phyloP scores from a whole-genome alignment of 2,329 filamentous ascomycete species.

The Phyllosticta citribraziliensis region DNA sequence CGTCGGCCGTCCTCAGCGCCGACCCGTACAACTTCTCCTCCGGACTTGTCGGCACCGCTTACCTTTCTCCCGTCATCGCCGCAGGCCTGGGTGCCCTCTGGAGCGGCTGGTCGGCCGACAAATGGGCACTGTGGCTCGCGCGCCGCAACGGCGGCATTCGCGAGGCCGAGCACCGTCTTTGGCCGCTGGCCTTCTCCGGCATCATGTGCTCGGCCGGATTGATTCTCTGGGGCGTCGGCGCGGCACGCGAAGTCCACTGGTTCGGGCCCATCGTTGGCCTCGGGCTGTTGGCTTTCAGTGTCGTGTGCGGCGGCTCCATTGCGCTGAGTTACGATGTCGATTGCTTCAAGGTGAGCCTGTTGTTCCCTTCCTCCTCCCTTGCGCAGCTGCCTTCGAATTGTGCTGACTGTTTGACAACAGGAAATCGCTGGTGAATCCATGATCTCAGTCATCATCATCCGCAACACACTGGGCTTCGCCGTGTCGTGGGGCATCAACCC shows the following conservation, averaged over 20 bases:
- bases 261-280: conserved; percentile 41
- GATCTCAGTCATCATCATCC: conserved; percentile 39
- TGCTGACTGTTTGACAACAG: conserved; percentile 20
- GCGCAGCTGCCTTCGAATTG: not conserved
- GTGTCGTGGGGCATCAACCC: conserved; percentile 41
- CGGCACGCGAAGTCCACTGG: conserved; percentile 39
- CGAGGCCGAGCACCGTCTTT: conserved; percentile 32
- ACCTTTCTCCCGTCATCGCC: conserved; percentile 26
- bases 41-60: conserved; percentile 28
- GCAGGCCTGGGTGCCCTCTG: conserved; percentile 19
- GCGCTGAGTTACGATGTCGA: conserved; percentile 41
- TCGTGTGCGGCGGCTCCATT: conserved; percentile 34
- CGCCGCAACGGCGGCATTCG: conserved; percentile 29
- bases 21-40: conserved; percentile 27
- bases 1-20: conserved; percentile 27
- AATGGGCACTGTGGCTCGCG: conserved; percentile 24
- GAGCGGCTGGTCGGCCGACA: conserved; percentile 27
- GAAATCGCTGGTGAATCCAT: conserved; percentile 41
- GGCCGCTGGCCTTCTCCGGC: conserved; percentile 28
- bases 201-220: conserved; percentile 35
- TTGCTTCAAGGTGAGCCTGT: conserved; percentile 19
- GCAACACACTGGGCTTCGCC: conserved; percentile 42
- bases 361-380: not conserved
- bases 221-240: conserved; percentile 43
- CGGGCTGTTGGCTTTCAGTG: conserved; percentile 37